Percentiles rank a stretch among this genome's conserved stretches.
These are phyloP conservation scores for Vigna nakashimae DNA, from an alignment of 306 rosid species.

Conservation along the genomic window DNA sequence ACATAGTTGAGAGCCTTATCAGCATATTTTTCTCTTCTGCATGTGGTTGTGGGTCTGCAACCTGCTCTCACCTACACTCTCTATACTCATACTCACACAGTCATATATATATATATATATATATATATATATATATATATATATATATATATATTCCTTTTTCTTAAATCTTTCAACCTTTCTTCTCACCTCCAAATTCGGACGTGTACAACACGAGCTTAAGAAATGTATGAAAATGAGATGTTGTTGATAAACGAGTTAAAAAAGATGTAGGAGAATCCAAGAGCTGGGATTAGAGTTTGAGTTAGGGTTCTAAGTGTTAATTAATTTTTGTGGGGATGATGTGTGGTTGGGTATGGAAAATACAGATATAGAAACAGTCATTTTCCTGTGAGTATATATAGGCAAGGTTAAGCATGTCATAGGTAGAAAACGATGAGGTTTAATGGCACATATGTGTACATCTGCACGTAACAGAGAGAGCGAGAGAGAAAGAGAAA, in stretches of 20 bases:
- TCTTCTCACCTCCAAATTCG: slow-evolving; percentile 38
- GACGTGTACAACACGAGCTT: slow-evolving; percentile 70
- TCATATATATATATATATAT: neutral
- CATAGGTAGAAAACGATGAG: neutral
- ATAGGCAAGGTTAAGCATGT: neutral
- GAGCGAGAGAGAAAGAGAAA: slow-evolving; percentile 2
- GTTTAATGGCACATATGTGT: slow-evolving; percentile 43
- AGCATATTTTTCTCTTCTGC: slow-evolving; percentile 41
- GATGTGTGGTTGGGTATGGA: neutral
- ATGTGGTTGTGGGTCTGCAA: slow-evolving; percentile 68
- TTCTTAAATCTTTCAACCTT: slow-evolving; percentile 38
- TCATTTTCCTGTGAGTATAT: neutral
- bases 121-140: slow-evolving; percentile 1
- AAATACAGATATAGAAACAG: neutral
- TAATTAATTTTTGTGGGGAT: neutral
- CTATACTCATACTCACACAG: slow-evolving; percentile 57
- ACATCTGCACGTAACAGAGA: slow-evolving; percentile 37
- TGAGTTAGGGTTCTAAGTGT: neutral
- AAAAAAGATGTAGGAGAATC: neutral
- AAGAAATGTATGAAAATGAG: neutral
- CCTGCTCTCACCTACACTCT: slow-evolving; percentile 46
- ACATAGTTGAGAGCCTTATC: neutral
- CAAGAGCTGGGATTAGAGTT: neutral
- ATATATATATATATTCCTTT: slow-evolving; percentile 17
- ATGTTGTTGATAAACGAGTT: neutral